Percentiles rank a stretch among this genome's conserved stretches.
phyloP scores from a whole-genome alignment of 192 early-diverging fungal species.

The Borealophlyctis nickersoniae region DNA sequence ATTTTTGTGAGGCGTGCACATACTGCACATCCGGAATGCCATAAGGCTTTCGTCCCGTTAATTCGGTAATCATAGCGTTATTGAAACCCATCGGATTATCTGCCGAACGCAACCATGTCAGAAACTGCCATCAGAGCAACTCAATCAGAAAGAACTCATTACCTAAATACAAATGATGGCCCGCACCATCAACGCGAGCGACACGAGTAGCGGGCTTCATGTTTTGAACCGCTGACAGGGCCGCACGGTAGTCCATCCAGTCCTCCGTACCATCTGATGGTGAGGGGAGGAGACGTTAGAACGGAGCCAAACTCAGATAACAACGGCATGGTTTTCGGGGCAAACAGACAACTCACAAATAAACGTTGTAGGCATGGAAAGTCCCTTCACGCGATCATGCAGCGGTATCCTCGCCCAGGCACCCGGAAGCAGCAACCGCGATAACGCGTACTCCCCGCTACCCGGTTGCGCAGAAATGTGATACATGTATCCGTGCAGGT shows the following conservation, averaged over 20 bases:
- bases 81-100: conserved; percentile 80
- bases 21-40: too few species aligned
- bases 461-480: conserved; percentile 73
- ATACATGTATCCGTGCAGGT: conserved; percentile 77
- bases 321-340: too few species aligned
- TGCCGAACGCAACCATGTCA: not conserved
- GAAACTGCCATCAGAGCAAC: not conserved
- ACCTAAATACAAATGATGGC: conserved; percentile 78
- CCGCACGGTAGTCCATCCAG: conserved; percentile 87
- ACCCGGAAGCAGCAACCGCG: conserved; percentile 63
- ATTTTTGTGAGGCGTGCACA: too few species aligned
- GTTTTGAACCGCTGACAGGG: conserved; percentile 42
- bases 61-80: conserved; percentile 50
- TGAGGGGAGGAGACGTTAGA: too few species aligned
- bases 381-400: conserved; percentile 52
- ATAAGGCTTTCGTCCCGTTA: conserved; percentile 33
- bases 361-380: conserved; percentile 74
- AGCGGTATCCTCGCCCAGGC: conserved; percentile 80
- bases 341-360: conserved; percentile 39
- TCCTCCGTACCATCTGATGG: conserved; percentile 62
- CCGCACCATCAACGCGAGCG: conserved; percentile 39
- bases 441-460: conserved; percentile 79
- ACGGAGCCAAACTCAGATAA: too few species aligned
- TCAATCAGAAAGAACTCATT: not conserved
- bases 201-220: conserved; percentile 54